phyloP scores from a whole-genome alignment of 208 protist species.

The Crithidia thermophila region DNA sequence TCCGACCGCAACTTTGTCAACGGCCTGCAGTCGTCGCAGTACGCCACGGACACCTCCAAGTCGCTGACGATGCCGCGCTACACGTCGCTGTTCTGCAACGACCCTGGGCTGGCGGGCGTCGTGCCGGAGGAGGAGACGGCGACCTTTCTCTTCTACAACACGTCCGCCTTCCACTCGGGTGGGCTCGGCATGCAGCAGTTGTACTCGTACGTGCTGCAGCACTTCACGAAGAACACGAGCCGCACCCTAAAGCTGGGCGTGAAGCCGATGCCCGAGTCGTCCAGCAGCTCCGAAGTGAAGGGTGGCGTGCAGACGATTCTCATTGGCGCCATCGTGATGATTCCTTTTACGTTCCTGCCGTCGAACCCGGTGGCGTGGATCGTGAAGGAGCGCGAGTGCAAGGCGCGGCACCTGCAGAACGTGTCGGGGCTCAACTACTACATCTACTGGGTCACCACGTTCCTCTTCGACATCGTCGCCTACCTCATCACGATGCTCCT shows the following conservation, averaged over 20 bases:
- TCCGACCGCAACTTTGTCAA: constrained; percentile 26
- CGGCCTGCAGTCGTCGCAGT: constrained; percentile 27
- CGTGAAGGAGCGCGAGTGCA: constrained; percentile 81
- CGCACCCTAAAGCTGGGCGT: constrained; percentile 15
- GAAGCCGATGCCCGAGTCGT: constrained; percentile 41
- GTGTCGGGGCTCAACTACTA: constrained; percentile 61
- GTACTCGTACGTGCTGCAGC: constrained; percentile 36
- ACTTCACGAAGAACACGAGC: constrained; percentile 28
- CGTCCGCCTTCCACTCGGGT: constrained; percentile 48
- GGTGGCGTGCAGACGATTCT: constrained; percentile 48
- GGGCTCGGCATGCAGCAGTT: constrained; percentile 43
- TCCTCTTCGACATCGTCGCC: constrained; percentile 74
- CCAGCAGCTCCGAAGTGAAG: constrained; percentile 22
- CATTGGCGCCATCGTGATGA: constrained; percentile 62
- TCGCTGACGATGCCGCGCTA: constrained; percentile 41
- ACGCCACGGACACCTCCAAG: constrained; percentile 44
- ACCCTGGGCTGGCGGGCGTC: constrained; percentile 40
- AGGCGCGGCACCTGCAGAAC: constrained; percentile 71
- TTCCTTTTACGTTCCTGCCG: constrained; percentile 77
- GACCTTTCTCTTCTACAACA: constrained; percentile 63
- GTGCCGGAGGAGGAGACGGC: constrained; percentile 24
- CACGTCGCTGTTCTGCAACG: constrained; percentile 35
- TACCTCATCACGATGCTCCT: constrained; percentile 65
- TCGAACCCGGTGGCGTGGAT: constrained; percentile 70
- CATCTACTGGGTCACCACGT: constrained; percentile 86